Percentiles rank a stretch among this genome's conserved stretches.
phyloP scores from a whole-genome alignment of 2,329 filamentous ascomycete species.

The Beauveria australis region DNA sequence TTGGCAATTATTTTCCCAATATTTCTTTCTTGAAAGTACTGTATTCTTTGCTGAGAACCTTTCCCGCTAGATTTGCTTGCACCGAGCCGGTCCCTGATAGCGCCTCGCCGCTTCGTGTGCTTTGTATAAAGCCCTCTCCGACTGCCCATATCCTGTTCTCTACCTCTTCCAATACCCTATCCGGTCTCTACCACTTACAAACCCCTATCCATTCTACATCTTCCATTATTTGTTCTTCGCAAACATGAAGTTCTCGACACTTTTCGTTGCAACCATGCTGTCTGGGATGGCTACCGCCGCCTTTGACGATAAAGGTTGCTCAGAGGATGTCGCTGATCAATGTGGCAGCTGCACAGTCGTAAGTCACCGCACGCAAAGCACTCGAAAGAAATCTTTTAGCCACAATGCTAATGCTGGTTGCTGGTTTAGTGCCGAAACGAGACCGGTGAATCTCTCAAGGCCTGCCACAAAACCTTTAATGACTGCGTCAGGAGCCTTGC shows the following conservation, averaged over 20 bases:
- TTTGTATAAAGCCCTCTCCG: too few species aligned
- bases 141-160: too few species aligned
- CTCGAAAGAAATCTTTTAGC: not conserved
- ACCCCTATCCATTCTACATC: too few species aligned
- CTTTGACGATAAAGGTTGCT: not conserved
- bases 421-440: not conserved
- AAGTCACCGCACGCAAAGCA: not conserved
- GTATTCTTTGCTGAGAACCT: too few species aligned
- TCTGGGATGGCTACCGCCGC: not conserved
- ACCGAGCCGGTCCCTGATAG: too few species aligned
- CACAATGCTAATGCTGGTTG: not conserved
- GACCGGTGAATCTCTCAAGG: not conserved
- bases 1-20: too few species aligned
- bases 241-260: not conserved
- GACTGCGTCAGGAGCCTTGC: not conserved
- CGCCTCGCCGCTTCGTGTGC: too few species aligned
- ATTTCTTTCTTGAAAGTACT: too few species aligned
- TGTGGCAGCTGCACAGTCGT: not conserved
- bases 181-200: too few species aligned
- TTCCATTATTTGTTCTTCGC: not conserved
- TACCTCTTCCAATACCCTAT: too few species aligned
- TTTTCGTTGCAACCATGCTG: not conserved
- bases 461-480: not conserved
- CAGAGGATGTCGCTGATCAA: not conserved
- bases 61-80: too few species aligned